These are phyloP conservation scores for Chlorella sorokiniana DNA, from an alignment of 139 green algal species.

Conservation along the genomic window DNA sequence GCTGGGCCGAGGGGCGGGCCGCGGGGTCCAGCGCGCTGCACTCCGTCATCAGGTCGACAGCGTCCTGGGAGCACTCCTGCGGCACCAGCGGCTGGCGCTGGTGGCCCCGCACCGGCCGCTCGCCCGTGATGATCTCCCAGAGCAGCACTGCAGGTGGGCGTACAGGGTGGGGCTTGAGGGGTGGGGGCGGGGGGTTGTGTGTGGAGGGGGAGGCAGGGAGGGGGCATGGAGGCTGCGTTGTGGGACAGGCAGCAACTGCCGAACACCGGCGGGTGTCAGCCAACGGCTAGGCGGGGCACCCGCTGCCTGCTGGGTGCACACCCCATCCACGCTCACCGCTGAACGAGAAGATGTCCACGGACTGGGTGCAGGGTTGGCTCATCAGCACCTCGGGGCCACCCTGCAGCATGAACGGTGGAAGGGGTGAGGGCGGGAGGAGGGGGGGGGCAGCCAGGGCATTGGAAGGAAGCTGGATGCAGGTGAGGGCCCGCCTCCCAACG, in stretches of 20 bases:
- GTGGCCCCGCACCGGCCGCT: slow-evolving; percentile 13
- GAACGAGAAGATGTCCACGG: not conserved
- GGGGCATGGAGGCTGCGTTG: too few relatives aligned
- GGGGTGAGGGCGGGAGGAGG: not conserved
- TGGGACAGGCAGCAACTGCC: too few relatives aligned
- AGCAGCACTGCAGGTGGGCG: slow-evolving; percentile 1
- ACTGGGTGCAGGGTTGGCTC: not conserved
- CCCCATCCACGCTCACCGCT: too few relatives aligned
- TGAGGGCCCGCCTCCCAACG: too few relatives aligned
- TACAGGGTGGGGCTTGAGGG: too few relatives aligned
- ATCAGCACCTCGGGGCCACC: slow-evolving; percentile 16
- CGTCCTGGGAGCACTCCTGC: not conserved
- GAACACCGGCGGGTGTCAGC: too few relatives aligned
- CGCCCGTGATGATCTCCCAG: slow-evolving; percentile 6
- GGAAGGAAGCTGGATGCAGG: too few relatives aligned
- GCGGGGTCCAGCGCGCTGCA: not conserved
- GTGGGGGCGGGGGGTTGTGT: too few relatives aligned
- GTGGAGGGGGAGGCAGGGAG: too few relatives aligned
- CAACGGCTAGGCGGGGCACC: too few relatives aligned
- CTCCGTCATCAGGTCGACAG: not conserved
- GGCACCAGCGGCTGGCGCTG: slow-evolving; percentile 8
- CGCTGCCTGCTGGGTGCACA: too few relatives aligned
- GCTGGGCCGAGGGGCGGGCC: not conserved
- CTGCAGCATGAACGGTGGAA: not conserved
- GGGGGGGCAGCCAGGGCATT: not conserved